These are phyloP conservation scores for Closterium sp. DNA, from an alignment of 139 green algal genomes.

Conservation along the genomic window DNA sequence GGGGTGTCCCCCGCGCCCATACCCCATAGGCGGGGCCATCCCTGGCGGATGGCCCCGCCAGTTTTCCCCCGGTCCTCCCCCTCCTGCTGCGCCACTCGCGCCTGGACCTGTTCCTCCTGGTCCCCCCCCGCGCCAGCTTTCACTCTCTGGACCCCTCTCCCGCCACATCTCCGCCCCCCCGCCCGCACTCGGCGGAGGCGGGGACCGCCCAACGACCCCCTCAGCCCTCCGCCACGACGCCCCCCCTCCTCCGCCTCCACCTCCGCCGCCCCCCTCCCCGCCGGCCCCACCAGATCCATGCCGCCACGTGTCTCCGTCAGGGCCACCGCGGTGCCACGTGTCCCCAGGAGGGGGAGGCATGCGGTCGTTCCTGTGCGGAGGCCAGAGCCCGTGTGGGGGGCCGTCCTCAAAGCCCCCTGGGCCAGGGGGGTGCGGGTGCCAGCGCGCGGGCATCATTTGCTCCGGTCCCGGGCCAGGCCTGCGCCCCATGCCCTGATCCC, in stretches of 20 bases:
- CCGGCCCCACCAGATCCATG: neutral
- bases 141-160: neutral
- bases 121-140: neutral
- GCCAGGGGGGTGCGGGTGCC: neutral
- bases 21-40: neutral
- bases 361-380: neutral
- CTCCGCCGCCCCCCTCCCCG: neutral
- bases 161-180: neutral
- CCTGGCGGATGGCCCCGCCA: neutral
- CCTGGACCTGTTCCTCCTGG: neutral
- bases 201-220: neutral
- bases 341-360: neutral
- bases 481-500: neutral
- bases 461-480: neutral
- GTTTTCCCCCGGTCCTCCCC: neutral
- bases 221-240: neutral
- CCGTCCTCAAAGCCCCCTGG: neutral
- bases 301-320: neutral
- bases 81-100: neutral
- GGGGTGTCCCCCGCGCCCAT: neutral
- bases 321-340: neutral
- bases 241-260: neutral
- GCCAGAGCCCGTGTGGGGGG: neutral
- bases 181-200: neutral
- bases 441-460: neutral